Evolutionary conservation across 2,329 filamentous ascomycete genomes (phyloP).

Genomic region (Thermomyces lanuginosus): DNA sequence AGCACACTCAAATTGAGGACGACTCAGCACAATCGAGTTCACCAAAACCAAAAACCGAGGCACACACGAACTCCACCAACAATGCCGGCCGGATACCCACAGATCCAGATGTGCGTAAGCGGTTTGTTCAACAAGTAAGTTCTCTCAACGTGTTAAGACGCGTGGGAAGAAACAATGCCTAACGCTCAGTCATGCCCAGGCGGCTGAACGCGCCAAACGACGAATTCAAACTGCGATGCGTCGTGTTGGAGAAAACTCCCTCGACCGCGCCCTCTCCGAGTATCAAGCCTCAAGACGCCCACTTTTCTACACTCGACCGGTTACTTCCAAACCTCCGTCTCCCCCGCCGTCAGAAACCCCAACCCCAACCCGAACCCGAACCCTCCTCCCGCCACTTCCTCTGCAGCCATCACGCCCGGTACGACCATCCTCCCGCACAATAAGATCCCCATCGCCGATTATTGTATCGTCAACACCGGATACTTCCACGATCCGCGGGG

Average conservation of each 20-base stretch:
- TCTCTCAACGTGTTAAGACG: neutral
- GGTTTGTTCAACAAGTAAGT: slow-evolving; percentile 26
- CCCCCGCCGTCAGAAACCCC: neutral
- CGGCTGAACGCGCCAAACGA: slow-evolving; percentile 23
- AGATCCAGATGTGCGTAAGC: slow-evolving; percentile 21
- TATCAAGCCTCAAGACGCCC: slow-evolving; percentile 15
- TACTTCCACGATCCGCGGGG: too few species aligned
- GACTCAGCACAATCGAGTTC: too few species aligned
- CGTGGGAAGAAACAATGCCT: slow-evolving; percentile 3
- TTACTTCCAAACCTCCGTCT: slow-evolving; percentile 1
- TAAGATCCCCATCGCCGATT: too few species aligned
- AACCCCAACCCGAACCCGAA: slow-evolving; percentile 4
- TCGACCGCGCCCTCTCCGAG: slow-evolving; percentile 26
- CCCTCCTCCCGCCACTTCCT: slow-evolving; percentile 5
- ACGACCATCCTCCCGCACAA: slow-evolving; percentile 4
- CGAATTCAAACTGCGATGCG: slow-evolving; percentile 27
- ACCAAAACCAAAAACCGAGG: too few species aligned
- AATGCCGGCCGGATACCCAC: slow-evolving; percentile 14
- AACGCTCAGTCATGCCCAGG: slow-evolving; percentile 13
- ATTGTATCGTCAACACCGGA: too few species aligned
- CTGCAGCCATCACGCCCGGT: slow-evolving; percentile 6
- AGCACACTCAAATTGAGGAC: too few species aligned
- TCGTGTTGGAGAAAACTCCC: slow-evolving; percentile 20
- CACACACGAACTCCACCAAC: too few species aligned
- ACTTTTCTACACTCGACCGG: neutral